These are phyloP conservation scores for Albugo laibachii DNA, from an alignment of 352 stramenopile genomes.

Conservation along the genomic window DNA sequence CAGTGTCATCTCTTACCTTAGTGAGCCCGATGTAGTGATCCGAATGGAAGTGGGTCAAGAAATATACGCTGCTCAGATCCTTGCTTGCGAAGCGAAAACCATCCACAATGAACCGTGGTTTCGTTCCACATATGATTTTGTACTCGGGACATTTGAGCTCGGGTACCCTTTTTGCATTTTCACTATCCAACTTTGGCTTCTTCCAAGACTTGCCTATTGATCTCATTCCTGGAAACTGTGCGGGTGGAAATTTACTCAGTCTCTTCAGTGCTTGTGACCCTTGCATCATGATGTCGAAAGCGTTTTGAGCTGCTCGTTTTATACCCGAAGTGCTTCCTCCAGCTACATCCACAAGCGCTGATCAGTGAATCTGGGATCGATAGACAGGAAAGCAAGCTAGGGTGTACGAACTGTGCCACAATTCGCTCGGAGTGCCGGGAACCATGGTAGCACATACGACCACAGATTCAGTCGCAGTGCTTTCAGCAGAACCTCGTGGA, in stretches of 20 bases:
- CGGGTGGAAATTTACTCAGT: conserved; percentile 1
- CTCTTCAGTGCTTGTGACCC: conserved; percentile 11
- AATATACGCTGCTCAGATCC: conserved; percentile 76
- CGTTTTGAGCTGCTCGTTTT: conserved; percentile 12
- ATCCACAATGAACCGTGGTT: conserved; percentile 72
- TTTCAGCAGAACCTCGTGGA: no score
- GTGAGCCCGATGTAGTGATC: conserved; percentile 91
- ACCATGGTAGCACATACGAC: conserved; percentile 33
- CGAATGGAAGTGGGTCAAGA: conserved; percentile 95
- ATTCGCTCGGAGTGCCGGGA: conserved; percentile 3
- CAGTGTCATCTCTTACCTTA: conserved; percentile 13
- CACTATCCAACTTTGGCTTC: conserved; percentile 1
- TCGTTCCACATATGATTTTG: conserved; percentile 58
- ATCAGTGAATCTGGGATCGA: conserved; percentile 1
- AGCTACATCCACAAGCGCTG: background rate
- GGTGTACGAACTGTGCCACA: background rate
- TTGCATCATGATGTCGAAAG: conserved; percentile 75
- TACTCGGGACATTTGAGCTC: conserved; percentile 35
- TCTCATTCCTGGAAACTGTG: background rate
- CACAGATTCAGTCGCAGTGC: conserved; percentile 17
- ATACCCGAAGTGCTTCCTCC: conserved; percentile 5
- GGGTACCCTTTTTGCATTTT: conserved; percentile 7
- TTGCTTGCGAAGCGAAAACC: conserved; percentile 69
- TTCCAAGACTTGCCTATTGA: background rate
- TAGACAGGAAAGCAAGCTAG: background rate